Conservation (phyloP, 306 rosid genomes). For the Sphenostylis stenocarpa region DNA sequence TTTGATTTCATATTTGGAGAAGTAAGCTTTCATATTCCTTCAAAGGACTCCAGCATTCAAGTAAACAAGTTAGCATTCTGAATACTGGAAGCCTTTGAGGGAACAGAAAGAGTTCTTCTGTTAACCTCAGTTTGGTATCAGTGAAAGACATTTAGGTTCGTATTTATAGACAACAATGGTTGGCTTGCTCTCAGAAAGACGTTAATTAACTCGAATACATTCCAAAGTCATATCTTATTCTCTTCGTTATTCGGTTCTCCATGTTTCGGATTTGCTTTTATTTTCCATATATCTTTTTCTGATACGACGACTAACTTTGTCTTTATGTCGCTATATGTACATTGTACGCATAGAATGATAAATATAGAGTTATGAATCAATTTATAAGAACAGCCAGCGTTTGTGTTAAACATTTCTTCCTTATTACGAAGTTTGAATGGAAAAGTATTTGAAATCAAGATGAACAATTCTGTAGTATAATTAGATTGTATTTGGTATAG, state of each 20-base stretch:
- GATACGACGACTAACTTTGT: background rate
- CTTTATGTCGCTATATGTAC: slow-evolving; percentile 4
- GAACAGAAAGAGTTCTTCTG: slow-evolving; percentile 30
- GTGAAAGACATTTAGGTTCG: background rate
- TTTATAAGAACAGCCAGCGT: background rate
- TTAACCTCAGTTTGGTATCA: background rate
- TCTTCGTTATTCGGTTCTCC: slow-evolving; percentile 26
- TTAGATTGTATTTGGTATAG: background rate
- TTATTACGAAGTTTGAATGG: background rate
- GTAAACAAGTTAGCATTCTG: background rate
- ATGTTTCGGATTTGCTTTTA: slow-evolving; percentile 11
- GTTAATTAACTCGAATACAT: background rate
- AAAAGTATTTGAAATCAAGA: too few species aligned
- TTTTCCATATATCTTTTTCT: background rate
- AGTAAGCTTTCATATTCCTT: slow-evolving; percentile 30
- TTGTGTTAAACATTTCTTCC: too few species aligned
- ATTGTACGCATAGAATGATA: background rate
- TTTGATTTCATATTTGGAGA: background rate
- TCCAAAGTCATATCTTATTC: background rate
- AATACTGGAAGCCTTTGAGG: slow-evolving; percentile 47
- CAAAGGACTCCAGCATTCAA: slow-evolving; percentile 30
- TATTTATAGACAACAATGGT: slow-evolving; percentile 34
- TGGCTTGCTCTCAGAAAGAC: slow-evolving; percentile 13
- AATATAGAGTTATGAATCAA: background rate
- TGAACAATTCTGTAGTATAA: background rate